These are phyloP conservation scores for Phytophthora meadii DNA, from an alignment of 352 stramenopile species.

Conservation along the genomic window DNA sequence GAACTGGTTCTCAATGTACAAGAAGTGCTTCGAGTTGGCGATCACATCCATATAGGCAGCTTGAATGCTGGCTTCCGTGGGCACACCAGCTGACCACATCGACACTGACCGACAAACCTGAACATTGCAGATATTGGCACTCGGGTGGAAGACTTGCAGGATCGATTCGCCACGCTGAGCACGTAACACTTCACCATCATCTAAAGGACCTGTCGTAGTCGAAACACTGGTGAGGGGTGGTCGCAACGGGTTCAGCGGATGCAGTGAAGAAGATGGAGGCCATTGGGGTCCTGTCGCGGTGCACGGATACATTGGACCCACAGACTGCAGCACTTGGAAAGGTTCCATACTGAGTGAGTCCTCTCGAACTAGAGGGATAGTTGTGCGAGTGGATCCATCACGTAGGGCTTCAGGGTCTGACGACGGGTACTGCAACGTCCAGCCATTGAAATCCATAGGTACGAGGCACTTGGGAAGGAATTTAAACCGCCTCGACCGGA, in stretches of 20 bases:
- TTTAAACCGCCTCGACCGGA: slow-evolving; percentile 84
- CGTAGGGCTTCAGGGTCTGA: slow-evolving; percentile 53
- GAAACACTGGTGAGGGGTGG: slow-evolving; percentile 25
- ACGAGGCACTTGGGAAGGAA: slow-evolving; percentile 85
- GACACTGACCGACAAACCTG: slow-evolving; percentile 88
- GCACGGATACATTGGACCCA: slow-evolving; percentile 47
- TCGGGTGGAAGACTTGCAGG: slow-evolving; percentile 72
- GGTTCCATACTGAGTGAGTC: slow-evolving; percentile 66
- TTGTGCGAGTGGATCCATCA: slow-evolving; percentile 42
- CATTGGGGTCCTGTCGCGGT: slow-evolving; percentile 38
- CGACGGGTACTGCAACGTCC: slow-evolving; percentile 76
- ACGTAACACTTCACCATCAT: slow-evolving; percentile 60
- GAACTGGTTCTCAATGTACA: slow-evolving; percentile 96
- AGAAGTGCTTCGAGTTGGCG: slow-evolving; percentile 76
- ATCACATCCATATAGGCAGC: slow-evolving; percentile 88
- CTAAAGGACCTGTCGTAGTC: slow-evolving; percentile 30
- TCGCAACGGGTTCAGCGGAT: slow-evolving; percentile 42
- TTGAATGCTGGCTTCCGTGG: slow-evolving; percentile 85
- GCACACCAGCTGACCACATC: slow-evolving; percentile 87
- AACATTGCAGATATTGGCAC: slow-evolving; percentile 77
- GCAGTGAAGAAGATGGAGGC: slow-evolving; percentile 31
- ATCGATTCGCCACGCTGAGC: slow-evolving; percentile 71
- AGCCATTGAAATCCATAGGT: slow-evolving; percentile 89
- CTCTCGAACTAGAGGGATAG: slow-evolving; percentile 60
- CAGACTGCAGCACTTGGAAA: slow-evolving; percentile 57